These are phyloP conservation scores for Solanum bulbocastanum DNA, from an alignment of 257 asterid genomes.

Conservation along the genomic window DNA sequence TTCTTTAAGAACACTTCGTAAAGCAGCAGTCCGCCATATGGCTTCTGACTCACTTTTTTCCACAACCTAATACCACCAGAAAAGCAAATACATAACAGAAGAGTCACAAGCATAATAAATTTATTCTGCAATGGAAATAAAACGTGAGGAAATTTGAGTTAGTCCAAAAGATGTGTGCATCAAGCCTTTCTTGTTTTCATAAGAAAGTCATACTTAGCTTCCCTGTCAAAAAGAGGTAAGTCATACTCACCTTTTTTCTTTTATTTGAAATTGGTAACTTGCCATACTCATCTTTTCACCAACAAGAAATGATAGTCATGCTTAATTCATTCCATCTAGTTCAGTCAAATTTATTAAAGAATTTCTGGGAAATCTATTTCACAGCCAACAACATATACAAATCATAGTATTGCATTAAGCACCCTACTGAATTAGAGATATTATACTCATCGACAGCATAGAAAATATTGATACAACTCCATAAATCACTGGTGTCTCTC, in stretches of 20 bases:
- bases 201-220: not conserved
- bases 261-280: no score
- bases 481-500: not conserved
- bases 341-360: not conserved
- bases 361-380: not conserved
- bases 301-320: not conserved
- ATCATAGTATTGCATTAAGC: not conserved
- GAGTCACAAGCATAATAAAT: not conserved
- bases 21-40: slow-evolving; percentile 71
- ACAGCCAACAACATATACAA: not conserved
- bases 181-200: not conserved
- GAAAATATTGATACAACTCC: not conserved
- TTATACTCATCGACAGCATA: not conserved
- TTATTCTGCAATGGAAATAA: not conserved
- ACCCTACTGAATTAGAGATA: not conserved
- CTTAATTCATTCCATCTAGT: not conserved
- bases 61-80: slow-evolving; percentile 41
- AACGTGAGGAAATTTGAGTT: not conserved
- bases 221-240: not conserved
- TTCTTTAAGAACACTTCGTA: slow-evolving; percentile 72
- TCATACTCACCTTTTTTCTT: no score
- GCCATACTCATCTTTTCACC: not conserved
- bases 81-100: not conserved
- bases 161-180: not conserved
- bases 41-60: slow-evolving; percentile 74